These are phyloP conservation scores for Talaromyces rugulosus DNA, from an alignment of 2,329 filamentous ascomycete species.

Conservation along the genomic window DNA sequence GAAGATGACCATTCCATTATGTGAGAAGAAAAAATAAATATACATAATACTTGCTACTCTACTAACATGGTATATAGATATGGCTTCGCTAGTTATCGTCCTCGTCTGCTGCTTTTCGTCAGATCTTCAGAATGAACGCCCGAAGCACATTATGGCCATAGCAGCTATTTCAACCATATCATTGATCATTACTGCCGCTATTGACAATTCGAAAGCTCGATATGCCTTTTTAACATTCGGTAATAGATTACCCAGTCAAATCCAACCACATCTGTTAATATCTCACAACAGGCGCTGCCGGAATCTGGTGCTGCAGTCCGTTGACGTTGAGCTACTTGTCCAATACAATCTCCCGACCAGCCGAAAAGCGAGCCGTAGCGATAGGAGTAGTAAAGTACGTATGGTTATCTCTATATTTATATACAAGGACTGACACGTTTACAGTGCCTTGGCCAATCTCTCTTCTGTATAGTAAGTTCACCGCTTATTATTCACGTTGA, in stretches of 20 bases:
- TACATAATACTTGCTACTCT: not conserved
- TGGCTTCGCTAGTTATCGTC: constrained; percentile 13
- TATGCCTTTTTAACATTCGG: constrained; percentile 14
- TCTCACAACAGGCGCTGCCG: constrained; percentile 16
- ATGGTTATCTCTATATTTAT: not conserved
- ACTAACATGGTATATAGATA: constrained; percentile 6
- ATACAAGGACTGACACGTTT: not conserved
- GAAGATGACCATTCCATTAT: constrained; percentile 10
- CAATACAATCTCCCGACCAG: constrained; percentile 26
- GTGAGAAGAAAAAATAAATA: constrained; percentile 6
- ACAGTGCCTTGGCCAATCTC: constrained; percentile 2
- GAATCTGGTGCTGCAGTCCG: constrained; percentile 32
- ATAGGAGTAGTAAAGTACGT: constrained; percentile 31
- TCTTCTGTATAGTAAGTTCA: constrained; percentile 4
- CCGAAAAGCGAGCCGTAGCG: constrained; percentile 30
- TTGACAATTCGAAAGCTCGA: constrained; percentile 13
- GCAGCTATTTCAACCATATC: constrained; percentile 13
- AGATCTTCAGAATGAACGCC: constrained; percentile 14
- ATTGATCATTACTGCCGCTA: constrained; percentile 13
- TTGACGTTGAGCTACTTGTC: constrained; percentile 25
- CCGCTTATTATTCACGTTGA: not conserved
- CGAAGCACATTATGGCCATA: constrained; percentile 15
- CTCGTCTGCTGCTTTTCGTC: constrained; percentile 15
- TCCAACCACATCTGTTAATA: constrained; percentile 4
- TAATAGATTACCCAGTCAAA: not conserved